Evolutionary conservation across 441 rosid species (phyloP).

Genomic region (Populus hybrid): DNA sequence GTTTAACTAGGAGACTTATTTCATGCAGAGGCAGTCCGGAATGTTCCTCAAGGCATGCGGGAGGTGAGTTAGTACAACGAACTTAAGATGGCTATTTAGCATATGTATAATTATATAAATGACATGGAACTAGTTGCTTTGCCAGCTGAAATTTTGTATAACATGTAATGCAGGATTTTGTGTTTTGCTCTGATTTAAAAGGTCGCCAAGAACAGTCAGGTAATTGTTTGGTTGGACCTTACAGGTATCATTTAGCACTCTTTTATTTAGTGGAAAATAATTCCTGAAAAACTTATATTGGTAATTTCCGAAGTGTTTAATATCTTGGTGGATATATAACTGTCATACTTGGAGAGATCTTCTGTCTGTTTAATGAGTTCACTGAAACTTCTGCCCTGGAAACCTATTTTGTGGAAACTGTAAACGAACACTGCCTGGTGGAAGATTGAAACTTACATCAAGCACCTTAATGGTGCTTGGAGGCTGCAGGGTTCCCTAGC

Average conservation of each 20-base stretch:
- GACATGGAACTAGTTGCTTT: not conserved
- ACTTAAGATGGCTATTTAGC: slow-evolving; percentile 2
- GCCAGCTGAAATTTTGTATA: slow-evolving; percentile 15
- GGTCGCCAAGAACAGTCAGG: slow-evolving; percentile 71
- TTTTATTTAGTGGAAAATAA: not conserved
- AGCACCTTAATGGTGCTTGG: not conserved
- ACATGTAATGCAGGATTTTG: slow-evolving; percentile 50
- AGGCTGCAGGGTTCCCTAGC: not conserved
- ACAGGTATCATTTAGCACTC: not conserved
- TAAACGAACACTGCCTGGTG: not conserved
- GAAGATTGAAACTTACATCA: not conserved
- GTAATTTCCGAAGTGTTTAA: not conserved
- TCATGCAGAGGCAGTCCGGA: slow-evolving; percentile 55
- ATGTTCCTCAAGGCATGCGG: slow-evolving; percentile 54
- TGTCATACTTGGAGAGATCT: not conserved
- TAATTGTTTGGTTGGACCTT: slow-evolving; percentile 19
- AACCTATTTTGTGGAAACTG: not conserved
- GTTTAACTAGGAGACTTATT: slow-evolving; percentile 15
- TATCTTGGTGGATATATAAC: not conserved
- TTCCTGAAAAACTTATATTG: not conserved
- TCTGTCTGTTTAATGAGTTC: not conserved
- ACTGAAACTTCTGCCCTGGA: not conserved
- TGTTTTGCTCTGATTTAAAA: slow-evolving; percentile 61
- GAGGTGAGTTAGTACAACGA: slow-evolving; percentile 52
- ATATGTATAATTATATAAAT: not conserved